Evolutionary conservation across 2,329 filamentous ascomycete species (phyloP), one percentile per base, ranked within the genome.

Genomic region (Hypoxylon sp.): DNA sequence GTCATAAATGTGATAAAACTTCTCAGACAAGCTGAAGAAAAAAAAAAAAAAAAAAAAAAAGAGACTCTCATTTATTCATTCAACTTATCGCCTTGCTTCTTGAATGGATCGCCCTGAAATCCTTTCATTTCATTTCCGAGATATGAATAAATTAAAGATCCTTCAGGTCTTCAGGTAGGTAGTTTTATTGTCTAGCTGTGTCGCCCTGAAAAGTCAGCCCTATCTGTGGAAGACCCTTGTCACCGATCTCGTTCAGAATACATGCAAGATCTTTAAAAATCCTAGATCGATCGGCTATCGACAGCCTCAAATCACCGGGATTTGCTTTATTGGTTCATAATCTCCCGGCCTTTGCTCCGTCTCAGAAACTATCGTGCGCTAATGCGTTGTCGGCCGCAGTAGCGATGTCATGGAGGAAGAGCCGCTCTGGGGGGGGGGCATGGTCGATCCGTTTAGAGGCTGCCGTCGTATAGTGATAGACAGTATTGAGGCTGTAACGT

Each of bases 231-330:
- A 16, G 11, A 26, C 48, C 47, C 38, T 40, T 37, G 47, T 44
- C 26, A 38, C n/a, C 30, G 38, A 49, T 38, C 38, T 41, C 7
- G 11, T 12, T 15, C 12, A 38, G 15, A 32, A 27, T 12, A 17
- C 25, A 53, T 50, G 54, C 54, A 30, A 54, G 54, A 57, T 57
- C 54, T 30, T 19, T 16, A 11, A 19, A 25, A 32, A 8, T 21
- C 20, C 34, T 20, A 57, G 50, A 55, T 55, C 46, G 51, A 42
- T 51, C 37, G 42, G 40, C 32, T 41, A 57, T 55, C 55, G 55
- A 45, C 23, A 50, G 41, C 45, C 42, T n/a, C 46, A 17, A 51
- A 31, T 11, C 34, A 7, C 30, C 46, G 51, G 51, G 46, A 37
- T 55, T 16, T 51, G 38, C 3, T 51, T 36, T 9, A 51, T 57